A percentile compares a stretch with the other conserved stretches of the same genome.
Evolutionary conservation across 23 red algal genomes (phyloP).

Genomic region (Chondrus crispus): DNA sequence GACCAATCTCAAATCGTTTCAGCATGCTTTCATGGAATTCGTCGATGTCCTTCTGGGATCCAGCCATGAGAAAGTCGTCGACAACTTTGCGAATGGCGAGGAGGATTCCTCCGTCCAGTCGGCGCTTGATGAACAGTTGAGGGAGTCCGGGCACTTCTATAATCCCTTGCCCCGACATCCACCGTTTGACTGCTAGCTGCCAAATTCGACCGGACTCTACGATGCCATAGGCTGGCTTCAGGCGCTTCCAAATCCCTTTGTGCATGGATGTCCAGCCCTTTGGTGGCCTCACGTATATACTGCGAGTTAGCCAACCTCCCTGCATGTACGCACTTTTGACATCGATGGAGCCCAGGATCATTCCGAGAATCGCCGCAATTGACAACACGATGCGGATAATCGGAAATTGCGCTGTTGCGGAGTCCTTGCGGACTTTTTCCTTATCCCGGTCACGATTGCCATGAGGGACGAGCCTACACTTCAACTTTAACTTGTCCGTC

Average conservation of each 20-base stretch:
- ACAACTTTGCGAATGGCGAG: slow-evolving; percentile 15
- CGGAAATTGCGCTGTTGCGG: background rate
- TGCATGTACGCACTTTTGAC: background rate
- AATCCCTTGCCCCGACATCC: background rate
- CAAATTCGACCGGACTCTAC: background rate
- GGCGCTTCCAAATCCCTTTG: background rate
- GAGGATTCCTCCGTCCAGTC: background rate
- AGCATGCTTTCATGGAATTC: slow-evolving; percentile 2
- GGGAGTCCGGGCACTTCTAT: background rate
- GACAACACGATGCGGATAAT: background rate
- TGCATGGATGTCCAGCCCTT: background rate
- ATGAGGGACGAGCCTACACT: background rate
- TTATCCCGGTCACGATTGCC: background rate
- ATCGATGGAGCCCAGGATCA: background rate
- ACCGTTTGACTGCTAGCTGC: background rate
- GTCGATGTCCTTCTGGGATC: background rate
- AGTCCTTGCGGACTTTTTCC: background rate
- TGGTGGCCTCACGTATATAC: background rate
- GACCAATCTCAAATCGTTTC: background rate
- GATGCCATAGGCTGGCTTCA: background rate
- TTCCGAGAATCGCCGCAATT: background rate
- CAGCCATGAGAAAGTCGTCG: slow-evolving; percentile 4
- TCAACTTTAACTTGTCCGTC: background rate
- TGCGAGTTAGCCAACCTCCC: background rate
- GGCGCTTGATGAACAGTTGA: background rate